These are phyloP conservation scores for Calonectria hawksworthii DNA, from an alignment of 2,329 filamentous ascomycete species.

Conservation along the genomic window DNA sequence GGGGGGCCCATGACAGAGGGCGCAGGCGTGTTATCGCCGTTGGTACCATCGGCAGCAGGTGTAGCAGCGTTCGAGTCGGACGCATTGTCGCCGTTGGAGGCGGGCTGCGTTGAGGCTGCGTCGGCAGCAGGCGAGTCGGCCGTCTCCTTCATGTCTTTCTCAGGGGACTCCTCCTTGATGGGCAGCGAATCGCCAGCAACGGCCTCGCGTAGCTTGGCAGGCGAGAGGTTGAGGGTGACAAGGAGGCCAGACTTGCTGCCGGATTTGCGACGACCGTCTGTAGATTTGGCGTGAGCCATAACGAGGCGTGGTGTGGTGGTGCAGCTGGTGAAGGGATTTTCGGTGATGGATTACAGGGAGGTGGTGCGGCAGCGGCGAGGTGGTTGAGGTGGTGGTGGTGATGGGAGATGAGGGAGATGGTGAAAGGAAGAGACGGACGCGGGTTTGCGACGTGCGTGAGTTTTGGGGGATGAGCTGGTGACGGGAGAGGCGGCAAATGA, in stretches of 20 bases:
- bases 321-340: constrained; percentile 16
- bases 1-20: constrained; percentile 72
- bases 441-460: constrained; percentile 29
- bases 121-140: constrained; percentile 62
- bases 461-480: constrained; percentile 42
- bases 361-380: constrained; percentile 25
- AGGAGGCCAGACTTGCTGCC: constrained; percentile 55
- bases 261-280: constrained; percentile 56
- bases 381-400: constrained; percentile 31
- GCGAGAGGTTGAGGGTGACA: constrained; percentile 67
- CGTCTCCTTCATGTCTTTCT: constrained; percentile 51
- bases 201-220: constrained; percentile 65
- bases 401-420: constrained; percentile 28
- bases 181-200: constrained; percentile 56
- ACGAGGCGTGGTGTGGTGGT: constrained; percentile 14
- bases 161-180: constrained; percentile 59
- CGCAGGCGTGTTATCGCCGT: constrained; percentile 64
- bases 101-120: constrained; percentile 51
- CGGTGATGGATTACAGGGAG: constrained; percentile 26
- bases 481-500: constrained; percentile 46
- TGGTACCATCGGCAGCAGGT: constrained; percentile 67
- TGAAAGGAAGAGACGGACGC: constrained; percentile 22
- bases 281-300: constrained; percentile 53
- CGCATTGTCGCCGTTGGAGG: constrained; percentile 67
- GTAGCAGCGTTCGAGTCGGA: constrained; percentile 73